phyloP scores from a whole-genome alignment of 2,329 filamentous ascomycete species.

The Metarhizium anisopliae region DNA sequence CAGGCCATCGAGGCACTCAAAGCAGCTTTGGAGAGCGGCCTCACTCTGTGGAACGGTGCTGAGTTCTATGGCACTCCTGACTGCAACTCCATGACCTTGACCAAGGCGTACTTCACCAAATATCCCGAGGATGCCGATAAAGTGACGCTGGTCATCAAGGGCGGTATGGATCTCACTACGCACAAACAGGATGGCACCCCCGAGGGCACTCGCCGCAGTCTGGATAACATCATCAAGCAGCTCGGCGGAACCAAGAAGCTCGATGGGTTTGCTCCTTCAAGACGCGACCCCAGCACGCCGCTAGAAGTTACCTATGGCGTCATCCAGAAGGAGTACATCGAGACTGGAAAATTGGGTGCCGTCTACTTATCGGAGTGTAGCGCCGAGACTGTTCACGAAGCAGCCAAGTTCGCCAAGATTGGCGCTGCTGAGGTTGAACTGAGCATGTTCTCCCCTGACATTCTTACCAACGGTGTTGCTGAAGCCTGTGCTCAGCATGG shows the following conservation, averaged over 20 bases:
- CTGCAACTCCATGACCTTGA: slow-evolving; percentile 48
- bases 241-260: slow-evolving; percentile 49
- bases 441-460: slow-evolving; percentile 39
- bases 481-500: slow-evolving; percentile 50
- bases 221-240: slow-evolving; percentile 45
- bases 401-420: slow-evolving; percentile 34
- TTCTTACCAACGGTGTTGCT: slow-evolving; percentile 41
- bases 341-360: slow-evolving; percentile 41
- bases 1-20: slow-evolving; percentile 45
- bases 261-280: slow-evolving; percentile 51
- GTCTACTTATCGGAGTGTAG: slow-evolving; percentile 44
- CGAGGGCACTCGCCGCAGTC: slow-evolving; percentile 43
- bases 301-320: slow-evolving; percentile 33
- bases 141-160: slow-evolving; percentile 55
- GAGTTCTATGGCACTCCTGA: slow-evolving; percentile 56
- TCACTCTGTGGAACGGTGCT: slow-evolving; percentile 51
- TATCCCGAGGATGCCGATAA: slow-evolving; percentile 56
- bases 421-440: slow-evolving; percentile 45
- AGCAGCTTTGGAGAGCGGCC: slow-evolving; percentile 35
- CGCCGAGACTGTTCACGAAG: slow-evolving; percentile 39
- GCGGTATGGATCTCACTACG: slow-evolving; percentile 29
- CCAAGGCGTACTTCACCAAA: slow-evolving; percentile 53
- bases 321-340: slow-evolving; percentile 39
- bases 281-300: slow-evolving; percentile 42
- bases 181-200: slow-evolving; percentile 40